Evolutionary conservation across 2,329 filamentous ascomycete genomes (phyloP), one percentile per base, ranked within the genome.

Genomic region (Gaeumannomyces tritici): DNA sequence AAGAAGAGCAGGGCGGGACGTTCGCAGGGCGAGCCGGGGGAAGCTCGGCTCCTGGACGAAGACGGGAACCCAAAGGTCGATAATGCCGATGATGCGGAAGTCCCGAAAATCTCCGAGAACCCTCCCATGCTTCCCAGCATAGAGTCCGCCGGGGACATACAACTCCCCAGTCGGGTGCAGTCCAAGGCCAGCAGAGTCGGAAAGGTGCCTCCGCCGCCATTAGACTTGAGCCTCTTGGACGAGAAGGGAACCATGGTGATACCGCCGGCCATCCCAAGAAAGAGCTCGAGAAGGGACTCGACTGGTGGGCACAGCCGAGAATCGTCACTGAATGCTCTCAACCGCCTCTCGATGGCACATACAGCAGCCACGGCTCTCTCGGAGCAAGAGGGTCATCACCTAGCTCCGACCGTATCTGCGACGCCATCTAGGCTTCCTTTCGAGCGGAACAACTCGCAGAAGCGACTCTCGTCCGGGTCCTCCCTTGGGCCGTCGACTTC

Each of bases 261-360:
- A 68, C 73, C 60, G 4, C 85, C 86, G 0, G 77, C 81, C 9
- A 82, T 92, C 35, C 89, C 90, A 2, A 81, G 89, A 33, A 91
- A 88, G 74, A 91, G 88, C 70, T 92, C 89, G 0, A 86, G 86
- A 70, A 81, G 88, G 64, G 75, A 81, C 63, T 85, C 83, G 2
- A 75, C 72, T 55, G 70, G 68, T 33, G 73, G 74, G 28, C 70
- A 66, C 62, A 67, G 68, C 33, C 71, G 71, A 15, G 67, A 72
- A 27, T 71, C 74, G 11, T 75, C 76, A 27, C 70, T 77, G 55
- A 74, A 73, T 61, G 47, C 74, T n/a, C n/a, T 51, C 42, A 51
- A 63, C 28, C 60, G 42, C 62, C 66, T 55, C 60, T 69, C 55
- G 31, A 64, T 24, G 65, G 66, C 59, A 57, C 58, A 42, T 1